Conservation (phyloP, 2,329 filamentous ascomycete genomes). For the Trichoderma koningiopsis region DNA sequence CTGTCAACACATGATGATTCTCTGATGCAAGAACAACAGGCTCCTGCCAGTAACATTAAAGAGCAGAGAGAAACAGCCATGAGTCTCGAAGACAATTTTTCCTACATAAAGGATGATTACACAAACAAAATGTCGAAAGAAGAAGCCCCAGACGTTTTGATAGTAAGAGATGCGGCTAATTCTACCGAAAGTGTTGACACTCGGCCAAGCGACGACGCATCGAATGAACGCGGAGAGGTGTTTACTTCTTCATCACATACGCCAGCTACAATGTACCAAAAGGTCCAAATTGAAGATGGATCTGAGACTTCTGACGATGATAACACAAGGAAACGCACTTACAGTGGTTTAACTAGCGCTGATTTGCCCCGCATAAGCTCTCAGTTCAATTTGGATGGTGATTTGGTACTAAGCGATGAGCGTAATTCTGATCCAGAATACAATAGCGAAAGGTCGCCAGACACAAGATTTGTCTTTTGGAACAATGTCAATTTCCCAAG, state of each 20-base stretch:
- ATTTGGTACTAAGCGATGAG: neutral
- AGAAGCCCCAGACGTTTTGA: neutral
- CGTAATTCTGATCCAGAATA: rapidly evolving
- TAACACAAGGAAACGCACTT: neutral
- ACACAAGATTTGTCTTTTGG: neutral
- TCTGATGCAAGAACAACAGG: neutral
- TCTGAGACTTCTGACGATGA: neutral
- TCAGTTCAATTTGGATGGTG: neutral
- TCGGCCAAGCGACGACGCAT: neutral
- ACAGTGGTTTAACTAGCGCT: neutral
- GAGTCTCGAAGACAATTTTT: neutral
- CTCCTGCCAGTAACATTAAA: neutral
- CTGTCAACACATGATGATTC: neutral
- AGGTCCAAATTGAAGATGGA: neutral
- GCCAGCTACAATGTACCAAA: neutral
- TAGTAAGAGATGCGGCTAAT: neutral
- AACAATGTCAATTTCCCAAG: neutral
- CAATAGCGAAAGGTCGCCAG: neutral
- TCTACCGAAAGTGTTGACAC: neutral
- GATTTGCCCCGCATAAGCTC: neutral
- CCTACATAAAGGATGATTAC: neutral
- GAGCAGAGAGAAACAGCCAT: neutral
- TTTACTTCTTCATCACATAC: neutral
- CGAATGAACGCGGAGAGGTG: neutral
- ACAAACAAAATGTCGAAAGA: neutral